Evolutionary conservation across 768 basidiomycete species (phyloP).

Genomic region (Neoboletus magnificus): DNA sequence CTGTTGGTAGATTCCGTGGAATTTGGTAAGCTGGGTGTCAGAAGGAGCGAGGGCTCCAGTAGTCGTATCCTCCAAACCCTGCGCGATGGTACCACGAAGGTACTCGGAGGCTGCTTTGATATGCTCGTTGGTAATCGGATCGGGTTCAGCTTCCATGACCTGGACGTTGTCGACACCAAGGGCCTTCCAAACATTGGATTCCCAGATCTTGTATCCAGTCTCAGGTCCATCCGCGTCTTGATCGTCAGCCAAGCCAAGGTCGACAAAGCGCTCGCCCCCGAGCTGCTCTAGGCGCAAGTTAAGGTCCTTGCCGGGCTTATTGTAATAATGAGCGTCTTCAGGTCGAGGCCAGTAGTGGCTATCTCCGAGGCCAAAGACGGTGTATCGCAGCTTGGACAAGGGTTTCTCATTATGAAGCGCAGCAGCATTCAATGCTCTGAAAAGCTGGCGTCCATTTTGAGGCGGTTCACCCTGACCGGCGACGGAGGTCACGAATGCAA

Average conservation of each 20-base stretch:
- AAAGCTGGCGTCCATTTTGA: conserved; percentile 89
- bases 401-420: conserved; percentile 46
- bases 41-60: conserved; percentile 90
- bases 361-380: conserved; percentile 95
- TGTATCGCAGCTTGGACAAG: conserved; percentile 64
- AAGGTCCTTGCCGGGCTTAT: conserved; percentile 92
- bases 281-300: conserved; percentile 74
- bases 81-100: conserved; percentile 91
- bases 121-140: conserved; percentile 98
- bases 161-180: conserved; percentile 89
- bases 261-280: conserved; percentile 71
- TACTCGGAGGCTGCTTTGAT: conserved; percentile 96
- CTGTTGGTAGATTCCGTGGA: conserved; percentile 95
- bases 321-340: conserved; percentile 98
- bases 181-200: conserved; percentile 88
- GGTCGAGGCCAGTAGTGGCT: conserved; percentile 98
- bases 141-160: conserved; percentile 88
- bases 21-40: conserved; percentile 96
- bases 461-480: conserved; percentile 98
- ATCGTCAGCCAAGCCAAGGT: conserved; percentile 89
- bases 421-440: conserved; percentile 78
- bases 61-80: conserved; percentile 80
- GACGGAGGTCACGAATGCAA: conserved; percentile 85
- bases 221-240: conserved; percentile 95
- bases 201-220: conserved; percentile 98